Evolutionary conservation across 345 rosid species (phyloP).

Genomic region (Melaleuca alternifolia): DNA sequence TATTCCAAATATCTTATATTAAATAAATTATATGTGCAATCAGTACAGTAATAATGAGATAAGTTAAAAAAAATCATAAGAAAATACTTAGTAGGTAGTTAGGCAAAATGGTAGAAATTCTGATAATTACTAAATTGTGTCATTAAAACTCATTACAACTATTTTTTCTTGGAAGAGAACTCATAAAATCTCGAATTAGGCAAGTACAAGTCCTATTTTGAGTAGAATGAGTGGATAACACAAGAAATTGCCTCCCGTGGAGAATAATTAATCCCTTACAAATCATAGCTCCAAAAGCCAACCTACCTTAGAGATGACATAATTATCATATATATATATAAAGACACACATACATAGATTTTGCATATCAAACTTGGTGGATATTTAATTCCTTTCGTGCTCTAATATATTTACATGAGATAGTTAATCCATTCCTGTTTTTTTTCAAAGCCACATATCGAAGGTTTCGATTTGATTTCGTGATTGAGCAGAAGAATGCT

Average conservation of each 20-base stretch:
- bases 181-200: too few relatives aligned
- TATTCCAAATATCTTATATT: too few relatives aligned
- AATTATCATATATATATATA: too few relatives aligned
- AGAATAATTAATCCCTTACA: background rate
- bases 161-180: background rate
- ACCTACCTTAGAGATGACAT: background rate
- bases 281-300: too few relatives aligned
- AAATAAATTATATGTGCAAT: too few relatives aligned
- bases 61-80: too few relatives aligned
- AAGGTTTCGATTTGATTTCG: background rate
- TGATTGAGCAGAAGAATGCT: background rate
- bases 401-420: too few relatives aligned
- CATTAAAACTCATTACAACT: background rate
- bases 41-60: too few relatives aligned
- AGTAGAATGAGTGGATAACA: background rate
- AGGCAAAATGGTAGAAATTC: too few relatives aligned
- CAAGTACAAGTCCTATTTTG: background rate
- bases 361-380: background rate
- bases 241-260: accelerated
- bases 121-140: background rate
- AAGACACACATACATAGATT: background rate
- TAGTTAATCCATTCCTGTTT: background rate
- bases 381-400: background rate
- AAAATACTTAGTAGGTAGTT: too few relatives aligned
- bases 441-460: too few relatives aligned